Evolutionary conservation across 495 filamentous ascomycete species (phyloP), one percentile per base, ranked within the genome.

Genomic region (Aspergillus steynii): DNA sequence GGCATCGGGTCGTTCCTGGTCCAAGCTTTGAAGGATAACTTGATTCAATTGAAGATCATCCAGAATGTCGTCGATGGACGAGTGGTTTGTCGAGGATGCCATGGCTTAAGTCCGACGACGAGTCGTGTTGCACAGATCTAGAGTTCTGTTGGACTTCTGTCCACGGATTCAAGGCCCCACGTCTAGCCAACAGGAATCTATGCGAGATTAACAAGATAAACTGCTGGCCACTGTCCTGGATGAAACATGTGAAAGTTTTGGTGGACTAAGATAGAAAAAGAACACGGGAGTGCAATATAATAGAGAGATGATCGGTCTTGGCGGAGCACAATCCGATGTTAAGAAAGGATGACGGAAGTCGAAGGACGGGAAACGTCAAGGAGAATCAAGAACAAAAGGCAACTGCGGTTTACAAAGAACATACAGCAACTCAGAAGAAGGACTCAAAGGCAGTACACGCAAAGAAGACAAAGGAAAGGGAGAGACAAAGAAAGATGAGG

Each of bases 41-140:
- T 69, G 62, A 20, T 81, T 66, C n/a, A 80, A 65, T 28, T 69
- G 58, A 27, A 80, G 58, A 34, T 80, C 76, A 8, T 74, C 73
- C 25, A 66, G 46, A 31, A 80, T 20, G 15, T 50, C 49, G 15
- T 50, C 49, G 49, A 50, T 2, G n/a, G 28, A 50, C 28, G 25
- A 14, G 49, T 26, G 4, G 25, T 26, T 27, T 27, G 47, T 49
- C 28, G 49, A 50, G 15, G 49, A 42, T 12, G 37, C 37, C 37
- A 42, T 42, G 9, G 9, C 31, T 34, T 34, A 34, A 34, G 31
- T 34, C 31, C 31, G 31, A 9, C 31, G 9, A 34, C 3, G 31
- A 9, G 31, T 34, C 1, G 31, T 34, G 6, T 34, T 34, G 31
- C 31, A 34, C 31, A 34, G 9, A 34, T 9, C 14, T 52, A 4